Evolutionary conservation across 2,329 filamentous ascomycete species (phyloP).

Genomic region (Septoria linicola): DNA sequence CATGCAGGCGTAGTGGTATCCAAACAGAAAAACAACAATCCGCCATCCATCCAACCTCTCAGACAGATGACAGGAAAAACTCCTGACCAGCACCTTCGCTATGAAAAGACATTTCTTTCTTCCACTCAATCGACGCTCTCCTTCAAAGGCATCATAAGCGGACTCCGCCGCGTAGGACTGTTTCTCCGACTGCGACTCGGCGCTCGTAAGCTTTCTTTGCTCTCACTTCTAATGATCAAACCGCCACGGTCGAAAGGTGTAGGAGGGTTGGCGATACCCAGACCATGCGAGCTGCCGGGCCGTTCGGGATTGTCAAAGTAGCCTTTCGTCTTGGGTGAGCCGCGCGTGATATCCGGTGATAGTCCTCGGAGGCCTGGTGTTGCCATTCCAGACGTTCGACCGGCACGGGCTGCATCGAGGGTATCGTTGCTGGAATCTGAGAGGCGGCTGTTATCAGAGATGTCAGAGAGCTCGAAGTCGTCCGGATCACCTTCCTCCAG

Average conservation of each 20-base stretch:
- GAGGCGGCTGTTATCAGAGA: slow-evolving; percentile 54
- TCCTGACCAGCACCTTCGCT: slow-evolving; percentile 12
- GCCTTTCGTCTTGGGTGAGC: slow-evolving; percentile 30
- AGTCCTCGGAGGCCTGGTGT: slow-evolving; percentile 52
- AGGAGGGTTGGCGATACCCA: slow-evolving; percentile 27
- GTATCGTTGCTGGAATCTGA: slow-evolving; percentile 23
- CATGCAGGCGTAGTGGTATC: no score
- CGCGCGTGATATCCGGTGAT: slow-evolving; percentile 34
- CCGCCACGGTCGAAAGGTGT: slow-evolving; percentile 63
- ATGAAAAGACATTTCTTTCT: neutral
- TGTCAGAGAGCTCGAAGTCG: slow-evolving; percentile 74
- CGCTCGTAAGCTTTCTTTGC: slow-evolving; percentile 70
- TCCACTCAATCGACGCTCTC: slow-evolving; percentile 38
- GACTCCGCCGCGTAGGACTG: slow-evolving; percentile 51
- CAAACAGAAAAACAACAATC: no score
- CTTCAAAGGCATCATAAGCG: slow-evolving; percentile 38
- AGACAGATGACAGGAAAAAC: no score
- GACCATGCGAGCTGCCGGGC: slow-evolving; percentile 28
- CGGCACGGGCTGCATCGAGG: slow-evolving; percentile 47
- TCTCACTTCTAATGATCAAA: slow-evolving; percentile 78
- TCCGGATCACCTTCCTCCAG: slow-evolving; percentile 73
- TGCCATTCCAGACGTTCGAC: slow-evolving; percentile 64
- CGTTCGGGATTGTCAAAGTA: slow-evolving; percentile 50
- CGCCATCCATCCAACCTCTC: no score
- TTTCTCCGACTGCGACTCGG: slow-evolving; percentile 50